Evolutionary conservation across 495 filamentous ascomycete species (phyloP).

Genomic region (Xylaria bambusicola): DNA sequence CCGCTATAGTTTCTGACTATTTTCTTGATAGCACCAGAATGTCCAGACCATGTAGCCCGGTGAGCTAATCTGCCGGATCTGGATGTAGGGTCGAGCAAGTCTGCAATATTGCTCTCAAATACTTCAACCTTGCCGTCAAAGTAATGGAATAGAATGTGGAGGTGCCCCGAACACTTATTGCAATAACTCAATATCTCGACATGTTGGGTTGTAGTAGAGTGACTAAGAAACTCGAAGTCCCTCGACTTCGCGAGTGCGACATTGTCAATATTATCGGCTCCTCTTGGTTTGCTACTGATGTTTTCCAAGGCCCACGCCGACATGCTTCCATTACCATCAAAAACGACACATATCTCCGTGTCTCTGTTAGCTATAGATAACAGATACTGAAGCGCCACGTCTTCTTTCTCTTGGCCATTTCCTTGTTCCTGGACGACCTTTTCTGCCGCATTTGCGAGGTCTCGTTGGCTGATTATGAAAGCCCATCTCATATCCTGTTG

Average conservation of each 20-base stretch:
- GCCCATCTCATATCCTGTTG: conserved; percentile 62
- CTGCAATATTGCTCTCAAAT: conserved; percentile 75
- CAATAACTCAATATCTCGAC: conserved; percentile 76
- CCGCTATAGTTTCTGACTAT: conserved; percentile 83
- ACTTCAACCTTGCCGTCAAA: conserved; percentile 86
- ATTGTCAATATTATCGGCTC: conserved; percentile 77
- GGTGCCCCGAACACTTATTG: conserved; percentile 56
- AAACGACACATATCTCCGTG: conserved; percentile 84
- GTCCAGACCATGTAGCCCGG: conserved; percentile 76
- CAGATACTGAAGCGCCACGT: conserved; percentile 77
- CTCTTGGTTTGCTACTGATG: conserved; percentile 71
- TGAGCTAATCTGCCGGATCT: conserved; percentile 58
- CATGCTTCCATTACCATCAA: conserved; percentile 85
- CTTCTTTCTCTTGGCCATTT: conserved; percentile 59
- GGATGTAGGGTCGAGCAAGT: conserved; percentile 77
- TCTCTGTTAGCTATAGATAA: conserved; percentile 81
- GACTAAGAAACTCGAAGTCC: conserved; percentile 64
- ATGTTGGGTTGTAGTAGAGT: conserved; percentile 39
- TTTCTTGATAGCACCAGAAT: conserved; percentile 77
- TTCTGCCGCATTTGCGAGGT: conserved; percentile 76
- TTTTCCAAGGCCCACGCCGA: conserved; percentile 94
- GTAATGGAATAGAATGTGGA: conserved; percentile 80
- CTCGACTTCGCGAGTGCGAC: conserved; percentile 73
- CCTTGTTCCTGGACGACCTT: conserved; percentile 65
- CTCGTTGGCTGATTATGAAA: conserved; percentile 81